Conservation (phyloP, 495 filamentous ascomycete genomes). For the Mytilinidion resinicola region DNA sequence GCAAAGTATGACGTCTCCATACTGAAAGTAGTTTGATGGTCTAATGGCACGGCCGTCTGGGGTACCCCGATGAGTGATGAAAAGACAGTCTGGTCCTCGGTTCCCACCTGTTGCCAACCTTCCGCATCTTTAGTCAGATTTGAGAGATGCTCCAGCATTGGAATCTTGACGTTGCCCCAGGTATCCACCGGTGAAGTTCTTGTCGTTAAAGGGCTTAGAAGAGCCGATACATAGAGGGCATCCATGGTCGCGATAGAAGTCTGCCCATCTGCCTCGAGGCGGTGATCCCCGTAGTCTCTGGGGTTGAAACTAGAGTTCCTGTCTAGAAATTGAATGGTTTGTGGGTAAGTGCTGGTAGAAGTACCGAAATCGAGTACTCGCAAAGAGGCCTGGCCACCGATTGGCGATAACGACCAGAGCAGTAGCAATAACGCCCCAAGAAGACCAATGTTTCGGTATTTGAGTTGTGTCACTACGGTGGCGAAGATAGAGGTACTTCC, state of each 20-base stretch:
- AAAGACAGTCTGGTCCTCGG: slow-evolving; percentile 1
- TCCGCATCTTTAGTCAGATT: slow-evolving; percentile 1
- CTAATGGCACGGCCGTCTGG: background rate
- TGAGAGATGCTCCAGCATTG: slow-evolving; percentile 15
- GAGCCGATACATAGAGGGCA: background rate
- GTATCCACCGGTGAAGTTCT: slow-evolving; percentile 14
- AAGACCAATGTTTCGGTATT: slow-evolving; percentile 12
- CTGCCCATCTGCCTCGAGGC: too few species aligned
- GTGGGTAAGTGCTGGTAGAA: background rate
- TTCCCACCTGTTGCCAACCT: slow-evolving; percentile 9
- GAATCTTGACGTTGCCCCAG: slow-evolving; percentile 26
- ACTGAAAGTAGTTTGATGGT: slow-evolving; percentile 12
- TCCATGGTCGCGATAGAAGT: background rate
- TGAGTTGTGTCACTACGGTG: slow-evolving; percentile 18
- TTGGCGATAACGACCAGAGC: slow-evolving; percentile 19
- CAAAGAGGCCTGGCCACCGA: slow-evolving; percentile 21
- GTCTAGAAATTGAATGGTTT: slow-evolving; percentile 10
- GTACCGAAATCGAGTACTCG: slow-evolving; percentile 14
- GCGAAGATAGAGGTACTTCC: slow-evolving; percentile 19
- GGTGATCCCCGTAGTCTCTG: too few species aligned
- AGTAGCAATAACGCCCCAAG: slow-evolving; percentile 6
- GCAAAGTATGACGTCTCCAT: slow-evolving; percentile 22
- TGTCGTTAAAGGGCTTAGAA: slow-evolving; percentile 3
- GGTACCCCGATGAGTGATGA: slow-evolving; percentile 20
- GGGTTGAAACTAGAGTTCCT: slow-evolving; percentile 1